These are phyloP conservation scores for Saxophila tyrrhenica DNA, from an alignment of 495 filamentous ascomycete species.

Conservation along the genomic window DNA sequence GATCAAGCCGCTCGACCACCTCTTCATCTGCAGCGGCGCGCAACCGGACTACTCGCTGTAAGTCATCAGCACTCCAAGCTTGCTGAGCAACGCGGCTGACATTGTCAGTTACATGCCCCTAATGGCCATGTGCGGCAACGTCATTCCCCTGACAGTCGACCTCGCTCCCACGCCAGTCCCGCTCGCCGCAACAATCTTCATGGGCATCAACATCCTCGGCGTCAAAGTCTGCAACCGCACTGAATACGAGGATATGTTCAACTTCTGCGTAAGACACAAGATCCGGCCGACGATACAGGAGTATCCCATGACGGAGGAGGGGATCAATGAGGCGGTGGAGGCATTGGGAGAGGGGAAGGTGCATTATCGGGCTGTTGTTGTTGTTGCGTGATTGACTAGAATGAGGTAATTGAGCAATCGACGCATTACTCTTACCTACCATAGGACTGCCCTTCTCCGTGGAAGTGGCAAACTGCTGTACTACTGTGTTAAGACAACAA, in stretches of 20 bases:
- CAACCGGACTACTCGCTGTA: neutral
- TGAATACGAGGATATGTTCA: neutral
- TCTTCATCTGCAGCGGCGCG: neutral
- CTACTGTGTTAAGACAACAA: no score
- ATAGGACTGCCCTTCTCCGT: no score
- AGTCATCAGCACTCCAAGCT: no score
- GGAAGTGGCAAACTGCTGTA: no score
- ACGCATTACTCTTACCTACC: no score
- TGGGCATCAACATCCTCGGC: neutral
- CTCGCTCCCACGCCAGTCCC: neutral
- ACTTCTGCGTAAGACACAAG: neutral
- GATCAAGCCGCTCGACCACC: constrained; percentile 28
- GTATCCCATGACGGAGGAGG: neutral
- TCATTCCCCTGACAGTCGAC: neutral
- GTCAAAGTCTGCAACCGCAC: neutral
- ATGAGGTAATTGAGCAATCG: neutral
- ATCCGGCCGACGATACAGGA: neutral
- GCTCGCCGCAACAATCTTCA: neutral
- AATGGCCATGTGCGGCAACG: neutral
- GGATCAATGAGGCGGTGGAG: neutral
- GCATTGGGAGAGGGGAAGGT: neutral
- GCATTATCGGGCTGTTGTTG: neutral
- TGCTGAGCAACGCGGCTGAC: neutral
- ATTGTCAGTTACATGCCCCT: neutral
- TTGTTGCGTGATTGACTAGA: no score